Evolutionary conservation across 2,329 filamentous ascomycete species (phyloP), one percentile per base, ranked within the genome.

Genomic region (Penicillium digitatum): DNA sequence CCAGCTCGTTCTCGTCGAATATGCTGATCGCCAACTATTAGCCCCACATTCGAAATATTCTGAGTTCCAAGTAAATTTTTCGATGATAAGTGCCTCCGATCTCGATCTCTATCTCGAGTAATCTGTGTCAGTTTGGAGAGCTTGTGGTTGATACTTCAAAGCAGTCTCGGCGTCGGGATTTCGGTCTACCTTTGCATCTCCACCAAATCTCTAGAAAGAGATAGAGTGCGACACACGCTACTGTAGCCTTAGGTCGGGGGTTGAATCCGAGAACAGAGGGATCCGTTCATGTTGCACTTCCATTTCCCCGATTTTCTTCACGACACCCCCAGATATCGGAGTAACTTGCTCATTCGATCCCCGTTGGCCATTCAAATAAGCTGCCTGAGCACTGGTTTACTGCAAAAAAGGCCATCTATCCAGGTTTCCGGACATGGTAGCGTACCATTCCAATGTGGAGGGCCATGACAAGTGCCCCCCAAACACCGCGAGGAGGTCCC

Each of bases 401-500:
- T 46, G n/a, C n/a, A 9, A 29, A 3, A 1, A 43, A 44, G 14
- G 27, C 16, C 9, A 22, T 32, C 22, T 0, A 1, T 27, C 14
- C 14, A 39, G 27, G 22, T 26, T 40, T 37, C 16, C 26, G 35
- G 54, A 37, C 14, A 71, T 71, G 69, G 14, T 38, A 43, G 52
- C 60, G 26, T 54, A 60, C 46, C 34, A 52, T 18, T 26, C 48
- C 8, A 35, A 55, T 34, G 18, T 38, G 16, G 59, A 62, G 12
- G 43, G 57, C 22, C 55, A 62, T 26, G 58, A 62, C 35, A 66
- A 68, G 64, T 59, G 58, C 55, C 54, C 62, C 20, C 55, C 46
- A 12, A 55, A 65, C 7, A 57, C 52, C 16, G 54, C 61, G 22
- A 48, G 45, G 18, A 35, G 50, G 22, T 57, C 55, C 3, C 56